Base-by-base conservation (phyloP, 331 rosid genomes). In the Dryas integrifolia region DNA sequence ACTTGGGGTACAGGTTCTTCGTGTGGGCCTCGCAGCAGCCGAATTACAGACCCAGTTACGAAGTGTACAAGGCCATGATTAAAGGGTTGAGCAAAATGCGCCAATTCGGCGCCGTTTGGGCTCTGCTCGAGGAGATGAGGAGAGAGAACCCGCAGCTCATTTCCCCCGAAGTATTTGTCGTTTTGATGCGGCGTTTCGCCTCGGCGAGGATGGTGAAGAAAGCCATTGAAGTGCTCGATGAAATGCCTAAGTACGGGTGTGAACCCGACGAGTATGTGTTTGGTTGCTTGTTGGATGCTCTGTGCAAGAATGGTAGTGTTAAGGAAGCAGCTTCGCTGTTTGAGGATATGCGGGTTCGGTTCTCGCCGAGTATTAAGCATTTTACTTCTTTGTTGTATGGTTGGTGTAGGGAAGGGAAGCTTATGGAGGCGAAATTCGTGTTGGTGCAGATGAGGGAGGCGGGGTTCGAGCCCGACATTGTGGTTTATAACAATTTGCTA, bases 331-430 rank as follows among this genome's bases (percentile, higher is more conserved):
- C 96, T 65, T 79, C 82, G 3, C 67, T 92, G 63, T 92, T 89
- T 72, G 95, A 89, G 77, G 98, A 92, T 72, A 86, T 88, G 90
- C 73, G 90, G 52, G 69, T 75, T 65, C 74, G 83, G 45, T 89
- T 90, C 77, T 69, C 59, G 5, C 91, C 94, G 1, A 83, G 73
- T 65, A 52, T 85, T 48, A 85, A 72, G 71, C 94, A 92, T 84
- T 89, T 92, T 79, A 88, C 97, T 44, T 89, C 96, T 0, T 76
- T 92, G 90, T 79, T 89, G 89, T 88, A 92, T 52, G 98, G 94
- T 79, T 92, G 98, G 98, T 92, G 98, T 72, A 81, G 77, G 68
- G 96, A 85, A 82, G 94, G 96, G 78, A 85, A 84, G 80, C 87
- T 88, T 30, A 78, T 88, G 85, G 98, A 89, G 80, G 96, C 96